Evolutionary conservation across 164 flowering plant genomes (phyloP), one percentile per base, ranked within the genome.

Genomic region (Tetracentron sinense): DNA sequence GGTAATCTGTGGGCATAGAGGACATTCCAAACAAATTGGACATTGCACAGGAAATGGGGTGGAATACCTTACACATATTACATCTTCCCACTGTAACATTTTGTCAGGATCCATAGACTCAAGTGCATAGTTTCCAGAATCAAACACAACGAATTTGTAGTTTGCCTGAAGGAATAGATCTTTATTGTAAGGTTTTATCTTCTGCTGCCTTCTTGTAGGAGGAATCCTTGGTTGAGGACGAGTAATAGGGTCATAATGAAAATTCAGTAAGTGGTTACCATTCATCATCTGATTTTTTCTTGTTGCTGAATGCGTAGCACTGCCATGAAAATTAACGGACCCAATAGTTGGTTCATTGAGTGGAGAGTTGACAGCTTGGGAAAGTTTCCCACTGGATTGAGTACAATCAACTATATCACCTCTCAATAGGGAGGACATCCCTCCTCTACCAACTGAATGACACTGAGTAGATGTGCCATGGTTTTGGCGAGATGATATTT

Each of bases 1-100:
- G n/a, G 99, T 94, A 67, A 94, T 94, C 67, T 94, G 99, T n/a
- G 99, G 89, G 62, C 96, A 89, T 4, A 91, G 72, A 60, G 96
- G 99, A 65, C 72, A 65, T 42, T 89, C 99, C 84, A 94, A 75
- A 68, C 99, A 94, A 74, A 94, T 91, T 16, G 99, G 99, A 70
- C 99, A 94, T 59, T 82, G 91, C 57, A 89, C 93, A 12, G 80
- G 78, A 46, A 67, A 61, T 22, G 97, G 89, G 25, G 96, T 79
- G 35, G 83, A 83, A 69, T 82, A 85, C 66, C 79, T 84, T 28
- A 94, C 78, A 71, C 96, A 94, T n/a, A 94, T 68, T 19, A 94
- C 84, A 74, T 91, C 88, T 67, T 91, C 97, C 99, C 99, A 94
- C 54, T 74, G 77, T 49, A 94, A 67, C 90, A 83, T 86, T 58